These are phyloP conservation scores for Phytophthora megakarya DNA, from an alignment of 352 stramenopile genomes.

Conservation along the genomic window DNA sequence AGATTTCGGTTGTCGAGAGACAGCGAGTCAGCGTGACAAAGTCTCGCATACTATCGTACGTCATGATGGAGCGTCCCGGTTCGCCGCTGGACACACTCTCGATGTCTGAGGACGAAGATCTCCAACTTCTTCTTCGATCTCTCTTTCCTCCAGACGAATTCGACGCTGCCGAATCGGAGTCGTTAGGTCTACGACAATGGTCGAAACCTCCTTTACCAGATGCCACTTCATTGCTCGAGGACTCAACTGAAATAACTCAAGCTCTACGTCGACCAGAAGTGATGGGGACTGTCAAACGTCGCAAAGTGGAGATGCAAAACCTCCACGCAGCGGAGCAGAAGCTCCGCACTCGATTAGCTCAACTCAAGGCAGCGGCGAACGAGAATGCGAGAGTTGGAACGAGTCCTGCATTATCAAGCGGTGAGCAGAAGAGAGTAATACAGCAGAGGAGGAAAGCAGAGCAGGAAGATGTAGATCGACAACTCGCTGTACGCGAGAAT, in stretches of 20 bases:
- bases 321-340: conserved; percentile 11
- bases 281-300: conserved; percentile 20
- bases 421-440: neutral
- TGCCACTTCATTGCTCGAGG: neutral
- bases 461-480: neutral
- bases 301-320: conserved; percentile 25
- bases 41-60: too few relatives aligned
- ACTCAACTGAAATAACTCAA: neutral
- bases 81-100: neutral
- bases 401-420: neutral
- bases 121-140: neutral
- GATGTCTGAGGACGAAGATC: neutral
- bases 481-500: conserved; percentile 8
- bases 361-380: conserved; percentile 11
- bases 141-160: neutral
- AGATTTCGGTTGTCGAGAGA: too few relatives aligned
- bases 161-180: neutral
- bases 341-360: neutral
- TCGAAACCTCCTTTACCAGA: neutral
- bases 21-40: conserved; percentile 1
- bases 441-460: conserved; percentile 6
- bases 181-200: neutral
- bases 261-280: neutral
- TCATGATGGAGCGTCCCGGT: too few relatives aligned
- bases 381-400: neutral